phyloP scores from a whole-genome alignment of 2,329 filamentous ascomycete genomes.

The Beauveria sp. region DNA sequence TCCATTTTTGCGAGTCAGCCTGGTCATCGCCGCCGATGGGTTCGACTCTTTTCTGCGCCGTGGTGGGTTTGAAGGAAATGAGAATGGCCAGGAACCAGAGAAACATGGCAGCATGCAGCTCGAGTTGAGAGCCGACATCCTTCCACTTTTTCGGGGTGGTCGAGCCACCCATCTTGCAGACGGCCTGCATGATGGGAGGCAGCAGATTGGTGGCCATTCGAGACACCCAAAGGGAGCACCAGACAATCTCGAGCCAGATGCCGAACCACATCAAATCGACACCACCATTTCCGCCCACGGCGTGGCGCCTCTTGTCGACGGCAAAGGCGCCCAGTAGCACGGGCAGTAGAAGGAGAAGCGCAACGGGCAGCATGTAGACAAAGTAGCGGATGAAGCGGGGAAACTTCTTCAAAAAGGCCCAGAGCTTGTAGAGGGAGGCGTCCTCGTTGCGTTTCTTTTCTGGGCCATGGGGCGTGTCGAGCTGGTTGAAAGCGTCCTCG shows the following conservation, averaged over 20 bases:
- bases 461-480: slow-evolving; percentile 15
- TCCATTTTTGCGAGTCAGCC: slow-evolving; percentile 57
- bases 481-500: slow-evolving; percentile 40
- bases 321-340: slow-evolving; percentile 36
- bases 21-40: slow-evolving; percentile 19
- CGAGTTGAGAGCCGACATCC: slow-evolving; percentile 77
- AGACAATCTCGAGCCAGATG: slow-evolving; percentile 90
- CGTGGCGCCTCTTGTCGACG: slow-evolving; percentile 21
- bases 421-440: slow-evolving; percentile 32
- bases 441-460: slow-evolving; percentile 26
- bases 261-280: slow-evolving; percentile 84
- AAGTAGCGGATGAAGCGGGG: slow-evolving; percentile 42
- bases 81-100: slow-evolving; percentile 87
- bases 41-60: slow-evolving; percentile 49
- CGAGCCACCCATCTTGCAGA: slow-evolving; percentile 68
- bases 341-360: slow-evolving; percentile 37
- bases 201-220: slow-evolving; percentile 46
- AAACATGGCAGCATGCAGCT: slow-evolving; percentile 78
- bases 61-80: slow-evolving; percentile 76
- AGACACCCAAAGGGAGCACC: slow-evolving; percentile 81
- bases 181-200: slow-evolving; percentile 36
- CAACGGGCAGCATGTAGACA: slow-evolving; percentile 40
- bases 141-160: slow-evolving; percentile 91
- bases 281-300: slow-evolving; percentile 60
- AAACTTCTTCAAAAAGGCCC: slow-evolving; percentile 39